These are phyloP conservation scores for Mucor racemosus DNA, from an alignment of 371 early-diverging fungal genomes.

Conservation along the genomic window DNA sequence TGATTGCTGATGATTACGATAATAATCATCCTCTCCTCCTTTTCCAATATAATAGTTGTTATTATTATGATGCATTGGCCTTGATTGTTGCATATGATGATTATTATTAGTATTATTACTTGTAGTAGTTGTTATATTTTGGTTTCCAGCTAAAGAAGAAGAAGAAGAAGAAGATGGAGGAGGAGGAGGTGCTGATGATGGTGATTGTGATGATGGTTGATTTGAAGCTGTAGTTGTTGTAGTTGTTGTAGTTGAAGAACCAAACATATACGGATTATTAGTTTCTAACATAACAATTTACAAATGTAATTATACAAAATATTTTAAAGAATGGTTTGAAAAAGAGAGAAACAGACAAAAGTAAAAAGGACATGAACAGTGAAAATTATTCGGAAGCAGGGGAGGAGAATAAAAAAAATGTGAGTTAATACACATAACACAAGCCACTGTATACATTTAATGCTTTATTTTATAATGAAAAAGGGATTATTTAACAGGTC, in stretches of 20 bases:
- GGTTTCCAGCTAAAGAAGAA: neutral
- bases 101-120: neutral
- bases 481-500: slow-evolving; percentile 24
- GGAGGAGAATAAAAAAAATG: neutral
- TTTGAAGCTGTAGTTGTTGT: slow-evolving; percentile 6
- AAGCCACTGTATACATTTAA: slow-evolving; percentile 12
- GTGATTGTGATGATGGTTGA: neutral
- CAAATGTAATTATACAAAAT: neutral
- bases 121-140: too few relatives aligned
- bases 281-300: slow-evolving; percentile 27
- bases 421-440: neutral
- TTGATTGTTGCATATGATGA: slow-evolving; percentile 3
- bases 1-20: slow-evolving; percentile 6
- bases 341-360: slow-evolving; percentile 10
- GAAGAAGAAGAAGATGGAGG: neutral
- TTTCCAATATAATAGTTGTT: slow-evolving; percentile 8
- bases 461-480: slow-evolving; percentile 6
- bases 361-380: slow-evolving; percentile 7
- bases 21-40: slow-evolving; percentile 6
- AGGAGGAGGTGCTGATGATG: slow-evolving; percentile 7
- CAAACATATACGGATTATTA: slow-evolving; percentile 31
- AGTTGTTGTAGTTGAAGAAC: slow-evolving; percentile 11
- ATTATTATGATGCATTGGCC: slow-evolving; percentile 3
- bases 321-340: neutral
- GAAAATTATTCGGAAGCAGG: slow-evolving; percentile 8